Percentiles rank a stretch among this genome's conserved stretches.
phyloP scores from a whole-genome alignment of 1,284 basidiomycete genomes.

The Heterobasidion parviporum region DNA sequence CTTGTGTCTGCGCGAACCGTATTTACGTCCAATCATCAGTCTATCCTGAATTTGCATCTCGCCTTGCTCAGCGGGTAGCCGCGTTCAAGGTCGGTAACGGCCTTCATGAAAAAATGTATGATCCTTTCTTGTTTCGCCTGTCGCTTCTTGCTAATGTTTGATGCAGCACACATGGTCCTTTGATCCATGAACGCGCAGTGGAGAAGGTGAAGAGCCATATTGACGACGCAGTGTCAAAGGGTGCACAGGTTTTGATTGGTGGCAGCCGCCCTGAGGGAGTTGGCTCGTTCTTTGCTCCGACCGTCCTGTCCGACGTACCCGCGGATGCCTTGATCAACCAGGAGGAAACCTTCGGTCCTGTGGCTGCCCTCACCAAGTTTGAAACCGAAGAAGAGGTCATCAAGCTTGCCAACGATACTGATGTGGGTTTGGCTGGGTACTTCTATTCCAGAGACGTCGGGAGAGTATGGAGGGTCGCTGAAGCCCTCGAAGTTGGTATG shows the following conservation, averaged over 20 bases:
- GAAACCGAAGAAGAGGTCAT: conserved; percentile 91
- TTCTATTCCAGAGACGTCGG: conserved; percentile 90
- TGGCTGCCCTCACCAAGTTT: conserved; percentile 77
- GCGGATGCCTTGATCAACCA: conserved; percentile 48
- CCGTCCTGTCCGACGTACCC: conserved; percentile 86
- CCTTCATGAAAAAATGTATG: conserved; percentile 71
- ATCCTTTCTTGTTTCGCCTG: conserved; percentile 7
- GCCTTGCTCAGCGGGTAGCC: conserved; percentile 78
- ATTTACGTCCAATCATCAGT: conserved; percentile 82
- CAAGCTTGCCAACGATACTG: conserved; percentile 75
- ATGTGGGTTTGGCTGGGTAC: conserved; percentile 89
- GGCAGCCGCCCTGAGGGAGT: conserved; percentile 56
- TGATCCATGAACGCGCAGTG: conserved; percentile 83
- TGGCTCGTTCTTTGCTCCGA: conserved; percentile 80
- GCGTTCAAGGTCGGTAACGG: conserved; percentile 90
- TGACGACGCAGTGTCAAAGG: conserved; percentile 74
- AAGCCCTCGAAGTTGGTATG: conserved; percentile 95
- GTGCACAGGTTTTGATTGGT: conserved; percentile 85
- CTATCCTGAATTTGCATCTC: conserved; percentile 82
- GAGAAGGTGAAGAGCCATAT: conserved; percentile 88
- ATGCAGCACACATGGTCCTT: conserved; percentile 82
- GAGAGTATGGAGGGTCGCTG: conserved; percentile 95
- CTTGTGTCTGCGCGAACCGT: conserved; percentile 81
- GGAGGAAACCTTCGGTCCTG: conserved; percentile 89
- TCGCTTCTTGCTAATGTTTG: background rate